phyloP scores from a whole-genome alignment of 176 grass and related monocot genomes.

The Alloteropsis semialata region DNA sequence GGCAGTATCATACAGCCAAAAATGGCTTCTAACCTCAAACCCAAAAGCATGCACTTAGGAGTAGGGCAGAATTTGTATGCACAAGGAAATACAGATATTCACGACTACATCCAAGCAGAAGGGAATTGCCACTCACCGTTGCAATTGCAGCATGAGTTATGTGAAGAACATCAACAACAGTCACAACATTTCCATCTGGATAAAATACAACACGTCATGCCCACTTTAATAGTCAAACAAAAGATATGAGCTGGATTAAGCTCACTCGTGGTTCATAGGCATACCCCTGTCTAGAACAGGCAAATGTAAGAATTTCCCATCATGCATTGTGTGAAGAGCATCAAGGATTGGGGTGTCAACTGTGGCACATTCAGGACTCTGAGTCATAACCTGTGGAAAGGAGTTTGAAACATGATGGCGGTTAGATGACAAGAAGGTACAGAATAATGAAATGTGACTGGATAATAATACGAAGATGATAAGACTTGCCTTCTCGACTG shows the following conservation, averaged over 20 bases:
- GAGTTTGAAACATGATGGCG: constrained; percentile 16
- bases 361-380: constrained; percentile 90
- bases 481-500: constrained; percentile 75
- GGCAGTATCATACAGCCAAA: constrained; percentile 7
- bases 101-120: background rate
- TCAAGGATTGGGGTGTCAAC: constrained; percentile 90
- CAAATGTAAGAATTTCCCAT: constrained; percentile 91
- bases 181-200: constrained; percentile 84
- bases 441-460: background rate
- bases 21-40: background rate
- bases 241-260: background rate
- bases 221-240: background rate
- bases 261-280: background rate
- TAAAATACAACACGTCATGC: constrained; percentile 16
- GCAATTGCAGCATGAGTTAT: constrained; percentile 97
- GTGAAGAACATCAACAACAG: constrained; percentile 93
- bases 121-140: constrained; percentile 48
- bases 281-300: constrained; percentile 87
- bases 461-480: background rate
- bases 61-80: background rate
- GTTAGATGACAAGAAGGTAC: background rate
- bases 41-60: background rate
- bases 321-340: constrained; percentile 94
- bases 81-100: background rate
- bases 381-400: constrained; percentile 89